Conservation (phyloP, 2,329 filamentous ascomycete species). For the Stagonosporopsis tanaceti region DNA sequence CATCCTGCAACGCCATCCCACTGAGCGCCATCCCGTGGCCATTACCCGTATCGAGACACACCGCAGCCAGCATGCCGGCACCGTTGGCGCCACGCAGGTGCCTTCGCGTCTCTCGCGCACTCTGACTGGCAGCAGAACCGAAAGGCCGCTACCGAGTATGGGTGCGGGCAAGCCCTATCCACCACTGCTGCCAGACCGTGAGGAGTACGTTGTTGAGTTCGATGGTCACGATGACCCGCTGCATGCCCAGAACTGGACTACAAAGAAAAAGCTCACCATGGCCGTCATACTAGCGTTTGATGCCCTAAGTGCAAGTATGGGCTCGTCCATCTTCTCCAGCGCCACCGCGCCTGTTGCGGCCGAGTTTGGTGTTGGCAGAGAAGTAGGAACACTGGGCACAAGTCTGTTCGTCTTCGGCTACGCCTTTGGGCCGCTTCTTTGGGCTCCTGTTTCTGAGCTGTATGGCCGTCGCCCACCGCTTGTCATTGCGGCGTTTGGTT, state of each 20-base stretch:
- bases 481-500: constrained; percentile 58
- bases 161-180: constrained; percentile 77
- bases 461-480: constrained; percentile 60
- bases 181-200: constrained; percentile 71
- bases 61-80: constrained; percentile 73
- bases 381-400: constrained; percentile 46
- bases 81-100: constrained; percentile 64
- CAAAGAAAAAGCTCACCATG: constrained; percentile 77
- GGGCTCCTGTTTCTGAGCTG: constrained; percentile 62
- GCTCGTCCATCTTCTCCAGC: constrained; percentile 56
- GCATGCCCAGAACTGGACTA: constrained; percentile 87
- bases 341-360: constrained; percentile 38
- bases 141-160: constrained; percentile 70
- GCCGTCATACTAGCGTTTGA: constrained; percentile 75
- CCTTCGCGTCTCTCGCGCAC: constrained; percentile 55
- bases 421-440: constrained; percentile 48
- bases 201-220: constrained; percentile 73
- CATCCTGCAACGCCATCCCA: constrained; percentile 42
- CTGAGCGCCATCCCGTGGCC: constrained; percentile 72
- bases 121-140: constrained; percentile 45
- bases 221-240: constrained; percentile 83
- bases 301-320: constrained; percentile 74
- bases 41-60: constrained; percentile 76
- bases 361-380: constrained; percentile 41
- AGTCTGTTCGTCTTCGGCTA: constrained; percentile 49